Conservation (phyloP, 768 basidiomycete genomes). For the Auricularia auricula-judae region DNA sequence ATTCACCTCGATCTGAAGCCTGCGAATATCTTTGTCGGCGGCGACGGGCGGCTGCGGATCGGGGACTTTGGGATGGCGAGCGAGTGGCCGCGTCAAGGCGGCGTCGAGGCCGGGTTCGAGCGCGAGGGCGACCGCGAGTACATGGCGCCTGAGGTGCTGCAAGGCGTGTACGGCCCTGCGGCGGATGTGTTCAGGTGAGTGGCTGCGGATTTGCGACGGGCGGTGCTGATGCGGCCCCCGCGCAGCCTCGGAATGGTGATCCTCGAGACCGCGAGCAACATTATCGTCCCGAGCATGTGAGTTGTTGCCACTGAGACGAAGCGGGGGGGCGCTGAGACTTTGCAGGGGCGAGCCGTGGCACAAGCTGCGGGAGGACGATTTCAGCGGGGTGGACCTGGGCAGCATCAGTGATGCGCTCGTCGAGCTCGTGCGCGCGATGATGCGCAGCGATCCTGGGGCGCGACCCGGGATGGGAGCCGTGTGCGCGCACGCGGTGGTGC, state of each 20-base stretch:
- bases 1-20: slow-evolving; percentile 97
- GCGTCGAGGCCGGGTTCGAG: slow-evolving; percentile 48
- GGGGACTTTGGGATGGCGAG: slow-evolving; percentile 99
- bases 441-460: slow-evolving; percentile 54
- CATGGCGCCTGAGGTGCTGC: slow-evolving; percentile 89
- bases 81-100: slow-evolving; percentile 60
- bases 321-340: slow-evolving; percentile 6
- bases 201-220: not conserved
- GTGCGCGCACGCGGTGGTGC: slow-evolving; percentile 50
- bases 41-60: slow-evolving; percentile 83
- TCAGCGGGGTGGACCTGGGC: slow-evolving; percentile 60
- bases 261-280: slow-evolving; percentile 90
- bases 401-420: slow-evolving; percentile 48
- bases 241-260: slow-evolving; percentile 88
- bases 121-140: slow-evolving; percentile 96
- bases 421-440: slow-evolving; percentile 61
- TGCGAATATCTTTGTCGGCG: slow-evolving; percentile 88
- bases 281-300: slow-evolving; percentile 93
- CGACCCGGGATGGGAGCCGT: slow-evolving; percentile 51
- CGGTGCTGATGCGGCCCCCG: slow-evolving; percentile 5
- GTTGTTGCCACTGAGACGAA: slow-evolving; percentile 22
- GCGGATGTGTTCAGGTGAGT: slow-evolving; percentile 95
- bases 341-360: slow-evolving; percentile 90
- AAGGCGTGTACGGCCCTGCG: slow-evolving; percentile 83
- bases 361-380: slow-evolving; percentile 81